Evolutionary conservation across 208 protist genomes (phyloP).

Genomic region (Histomonas meleagridis): DNA sequence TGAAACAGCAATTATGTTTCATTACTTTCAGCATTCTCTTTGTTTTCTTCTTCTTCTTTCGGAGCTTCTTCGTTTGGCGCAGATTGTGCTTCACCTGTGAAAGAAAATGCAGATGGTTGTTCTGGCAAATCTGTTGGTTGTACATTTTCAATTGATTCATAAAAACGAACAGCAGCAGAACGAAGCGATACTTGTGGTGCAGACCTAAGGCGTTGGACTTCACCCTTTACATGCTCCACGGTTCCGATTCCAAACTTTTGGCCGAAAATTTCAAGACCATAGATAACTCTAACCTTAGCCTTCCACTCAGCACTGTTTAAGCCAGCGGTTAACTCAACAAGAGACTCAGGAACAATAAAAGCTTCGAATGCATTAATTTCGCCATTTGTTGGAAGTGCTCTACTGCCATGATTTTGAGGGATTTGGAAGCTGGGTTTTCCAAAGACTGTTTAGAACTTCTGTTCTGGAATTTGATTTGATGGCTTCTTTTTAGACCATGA

Average conservation of each 20-base stretch:
- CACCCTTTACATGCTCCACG: background rate
- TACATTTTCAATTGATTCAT: background rate
- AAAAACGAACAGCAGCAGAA: background rate
- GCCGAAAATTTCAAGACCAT: conserved; percentile 3
- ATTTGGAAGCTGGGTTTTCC: background rate
- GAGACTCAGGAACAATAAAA: background rate
- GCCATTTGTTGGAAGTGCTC: conserved; percentile 22
- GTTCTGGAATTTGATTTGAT: too few species aligned
- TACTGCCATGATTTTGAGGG: background rate
- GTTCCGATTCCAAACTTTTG: background rate
- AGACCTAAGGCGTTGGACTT: background rate
- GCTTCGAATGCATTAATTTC: background rate
- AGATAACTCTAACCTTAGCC: background rate
- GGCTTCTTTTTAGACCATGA: too few species aligned
- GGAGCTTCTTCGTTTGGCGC: too few species aligned
- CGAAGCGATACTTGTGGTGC: background rate
- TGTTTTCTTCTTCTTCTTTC: too few species aligned
- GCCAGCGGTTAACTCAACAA: background rate
- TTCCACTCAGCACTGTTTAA: background rate
- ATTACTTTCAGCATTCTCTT: too few species aligned
- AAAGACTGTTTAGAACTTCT: too few species aligned
- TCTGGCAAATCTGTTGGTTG: background rate
- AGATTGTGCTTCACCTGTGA: background rate
- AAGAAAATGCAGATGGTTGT: background rate
- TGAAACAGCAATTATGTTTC: too few species aligned